Percentiles rank a stretch among this genome's conserved stretches.
Conservation (phyloP, 139 green algal species). For the Micromonas commoda region DNA sequence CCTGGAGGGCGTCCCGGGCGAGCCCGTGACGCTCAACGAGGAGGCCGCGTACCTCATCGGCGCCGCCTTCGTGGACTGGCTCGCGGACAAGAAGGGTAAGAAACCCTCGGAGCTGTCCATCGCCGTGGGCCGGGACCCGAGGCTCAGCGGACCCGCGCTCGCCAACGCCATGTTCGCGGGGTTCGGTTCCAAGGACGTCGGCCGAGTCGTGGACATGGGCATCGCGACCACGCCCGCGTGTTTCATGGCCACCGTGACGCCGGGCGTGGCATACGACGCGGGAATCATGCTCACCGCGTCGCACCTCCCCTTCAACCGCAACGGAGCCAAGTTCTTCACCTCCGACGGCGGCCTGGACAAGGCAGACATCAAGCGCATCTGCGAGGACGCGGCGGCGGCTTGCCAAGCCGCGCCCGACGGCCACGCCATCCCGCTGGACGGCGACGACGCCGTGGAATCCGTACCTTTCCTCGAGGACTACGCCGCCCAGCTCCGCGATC, state of each 20-base stretch:
- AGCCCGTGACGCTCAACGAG: slow-evolving; percentile 64
- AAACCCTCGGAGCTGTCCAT: slow-evolving; percentile 11
- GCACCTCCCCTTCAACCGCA: slow-evolving; percentile 64
- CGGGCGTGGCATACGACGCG: slow-evolving; percentile 22
- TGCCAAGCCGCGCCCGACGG: neutral
- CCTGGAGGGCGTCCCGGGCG: slow-evolving; percentile 60
- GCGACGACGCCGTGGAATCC: neutral
- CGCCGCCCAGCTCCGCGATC: slow-evolving; percentile 50
- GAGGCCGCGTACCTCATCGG: slow-evolving; percentile 69
- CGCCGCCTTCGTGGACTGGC: slow-evolving; percentile 64
- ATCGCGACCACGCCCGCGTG: slow-evolving; percentile 88
- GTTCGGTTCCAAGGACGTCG: neutral
- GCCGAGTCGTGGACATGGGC: slow-evolving; percentile 44
- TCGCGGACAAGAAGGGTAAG: slow-evolving; percentile 35
- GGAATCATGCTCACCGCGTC: slow-evolving; percentile 37
- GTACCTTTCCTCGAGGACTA: slow-evolving; percentile 56
- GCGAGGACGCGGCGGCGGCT: slow-evolving; percentile 48
- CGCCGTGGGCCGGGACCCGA: slow-evolving; percentile 62
- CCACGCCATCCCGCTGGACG: neutral
- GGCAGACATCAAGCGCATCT: slow-evolving; percentile 67
- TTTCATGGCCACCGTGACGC: slow-evolving; percentile 80
- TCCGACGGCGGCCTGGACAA: slow-evolving; percentile 68
- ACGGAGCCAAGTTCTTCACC: slow-evolving; percentile 63
- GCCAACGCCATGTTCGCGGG: slow-evolving; percentile 10
- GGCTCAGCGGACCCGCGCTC: slow-evolving; percentile 59